These are phyloP conservation scores for Aspergillus jensenii DNA, from an alignment of 2,329 filamentous ascomycete species.

Conservation along the genomic window DNA sequence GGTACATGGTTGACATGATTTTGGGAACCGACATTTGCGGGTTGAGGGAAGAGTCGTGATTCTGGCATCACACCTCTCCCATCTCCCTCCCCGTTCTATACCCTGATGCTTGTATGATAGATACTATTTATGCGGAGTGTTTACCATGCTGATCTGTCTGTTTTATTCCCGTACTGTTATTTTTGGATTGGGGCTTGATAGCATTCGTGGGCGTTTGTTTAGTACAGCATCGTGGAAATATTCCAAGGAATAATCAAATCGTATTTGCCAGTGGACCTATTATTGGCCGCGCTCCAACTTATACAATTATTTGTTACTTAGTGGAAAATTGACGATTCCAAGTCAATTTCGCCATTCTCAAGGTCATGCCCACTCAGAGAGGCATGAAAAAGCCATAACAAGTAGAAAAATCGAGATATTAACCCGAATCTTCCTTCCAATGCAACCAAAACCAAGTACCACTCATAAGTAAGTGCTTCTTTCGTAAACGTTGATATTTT, in stretches of 20 bases:
- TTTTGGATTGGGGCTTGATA: not conserved
- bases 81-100: not conserved
- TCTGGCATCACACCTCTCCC: not conserved
- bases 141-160: not conserved
- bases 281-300: not conserved
- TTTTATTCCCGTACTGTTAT: not conserved
- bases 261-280: not conserved
- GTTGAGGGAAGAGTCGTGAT: conserved; percentile 51
- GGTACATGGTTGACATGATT: conserved; percentile 56
- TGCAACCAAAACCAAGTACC: not conserved
- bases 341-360: no score
- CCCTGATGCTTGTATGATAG: conserved; percentile 15
- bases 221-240: not conserved
- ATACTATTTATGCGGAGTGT: conserved; percentile 6
- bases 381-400: no score
- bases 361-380: no score
- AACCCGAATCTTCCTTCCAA: not conserved
- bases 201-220: conserved; percentile 3
- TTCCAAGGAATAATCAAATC: not conserved
- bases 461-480: not conserved
- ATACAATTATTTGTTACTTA: no score
- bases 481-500: not conserved
- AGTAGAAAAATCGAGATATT: no score
- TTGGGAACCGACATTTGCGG: conserved; percentile 64
- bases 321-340: no score